Conservation (phyloP, 257 asterid genomes). For the Jacaranda copaia region DNA sequence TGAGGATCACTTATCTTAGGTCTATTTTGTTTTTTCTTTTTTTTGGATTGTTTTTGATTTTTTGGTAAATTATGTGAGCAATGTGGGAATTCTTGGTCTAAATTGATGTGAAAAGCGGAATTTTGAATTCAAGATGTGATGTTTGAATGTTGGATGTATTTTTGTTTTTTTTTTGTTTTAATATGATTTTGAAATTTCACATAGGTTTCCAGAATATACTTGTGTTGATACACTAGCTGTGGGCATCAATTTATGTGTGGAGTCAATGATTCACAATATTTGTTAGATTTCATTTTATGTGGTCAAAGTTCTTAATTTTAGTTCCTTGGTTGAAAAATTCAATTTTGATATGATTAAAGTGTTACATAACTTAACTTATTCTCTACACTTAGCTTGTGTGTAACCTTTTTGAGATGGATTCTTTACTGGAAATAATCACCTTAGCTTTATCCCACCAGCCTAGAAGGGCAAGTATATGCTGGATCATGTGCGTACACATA, state of each 20-base stretch:
- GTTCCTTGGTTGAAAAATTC: slow-evolving; percentile 33
- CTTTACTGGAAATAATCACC: slow-evolving; percentile 30
- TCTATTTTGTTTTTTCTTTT: slow-evolving; percentile 14
- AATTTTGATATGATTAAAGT: slow-evolving; percentile 37
- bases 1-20: slow-evolving; percentile 30
- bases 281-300: not conserved
- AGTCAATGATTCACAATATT: not conserved
- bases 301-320: slow-evolving; percentile 28
- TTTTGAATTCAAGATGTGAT: slow-evolving; percentile 8
- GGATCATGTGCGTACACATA: too few species aligned
- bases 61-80: slow-evolving; percentile 18
- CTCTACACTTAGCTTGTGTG: slow-evolving; percentile 14
- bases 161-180: not conserved
- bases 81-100: slow-evolving; percentile 18
- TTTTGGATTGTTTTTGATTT: slow-evolving; percentile 22
- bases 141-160: slow-evolving; percentile 10
- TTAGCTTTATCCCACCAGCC: slow-evolving; percentile 21
- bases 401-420: slow-evolving; percentile 21
- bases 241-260: not conserved
- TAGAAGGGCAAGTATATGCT: slow-evolving; percentile 30
- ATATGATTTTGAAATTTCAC: slow-evolving; percentile 7
- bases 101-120: slow-evolving; percentile 11
- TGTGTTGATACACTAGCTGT: slow-evolving; percentile 9
- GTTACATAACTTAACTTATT: slow-evolving; percentile 22
- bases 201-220: not conserved